These are phyloP conservation scores for Aquilaria yunnanensis DNA, from an alignment of 345 rosid genomes.

Conservation along the genomic window DNA sequence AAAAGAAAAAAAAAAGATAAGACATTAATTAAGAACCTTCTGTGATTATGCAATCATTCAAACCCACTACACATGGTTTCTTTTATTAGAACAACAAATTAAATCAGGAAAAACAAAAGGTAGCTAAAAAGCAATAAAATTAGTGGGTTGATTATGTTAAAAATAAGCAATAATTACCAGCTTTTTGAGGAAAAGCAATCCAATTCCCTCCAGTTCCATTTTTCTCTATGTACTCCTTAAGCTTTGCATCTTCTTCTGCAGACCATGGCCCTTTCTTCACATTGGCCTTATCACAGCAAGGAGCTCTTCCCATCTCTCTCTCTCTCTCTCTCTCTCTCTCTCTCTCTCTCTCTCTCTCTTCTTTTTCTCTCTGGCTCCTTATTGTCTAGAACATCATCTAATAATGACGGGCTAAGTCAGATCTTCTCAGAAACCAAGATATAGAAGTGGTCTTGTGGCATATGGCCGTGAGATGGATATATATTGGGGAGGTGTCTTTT, in stretches of 20 bases:
- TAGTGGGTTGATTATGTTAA: not conserved
- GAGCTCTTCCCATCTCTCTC: constrained; percentile 78
- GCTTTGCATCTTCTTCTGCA: constrained; percentile 92
- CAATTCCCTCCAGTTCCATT: constrained; percentile 76
- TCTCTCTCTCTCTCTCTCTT: not conserved
- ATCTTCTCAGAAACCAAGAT: not conserved
- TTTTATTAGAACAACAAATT: too few relatives aligned
- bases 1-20: constrained; percentile 3
- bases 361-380: not conserved
- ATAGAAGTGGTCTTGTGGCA: not conserved
- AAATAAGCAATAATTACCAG: constrained; percentile 32
- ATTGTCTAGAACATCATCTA: not conserved
- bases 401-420: not conserved
- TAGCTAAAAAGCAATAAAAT: not conserved
- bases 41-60: too few relatives aligned
- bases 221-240: constrained; percentile 55
- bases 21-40: not conserved
- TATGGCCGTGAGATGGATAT: not conserved
- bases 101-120: too few relatives aligned
- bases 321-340: not conserved
- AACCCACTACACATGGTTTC: too few relatives aligned
- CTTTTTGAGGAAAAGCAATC: constrained; percentile 81
- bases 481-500: constrained; percentile 3
- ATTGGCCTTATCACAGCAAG: constrained; percentile 87
- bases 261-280: constrained; percentile 97